A percentile compares a stretch with the other conserved stretches of the same genome.
These are phyloP conservation scores for Candida schatavii DNA, from an alignment of 805 yeast genomes.

Conservation along the genomic window DNA sequence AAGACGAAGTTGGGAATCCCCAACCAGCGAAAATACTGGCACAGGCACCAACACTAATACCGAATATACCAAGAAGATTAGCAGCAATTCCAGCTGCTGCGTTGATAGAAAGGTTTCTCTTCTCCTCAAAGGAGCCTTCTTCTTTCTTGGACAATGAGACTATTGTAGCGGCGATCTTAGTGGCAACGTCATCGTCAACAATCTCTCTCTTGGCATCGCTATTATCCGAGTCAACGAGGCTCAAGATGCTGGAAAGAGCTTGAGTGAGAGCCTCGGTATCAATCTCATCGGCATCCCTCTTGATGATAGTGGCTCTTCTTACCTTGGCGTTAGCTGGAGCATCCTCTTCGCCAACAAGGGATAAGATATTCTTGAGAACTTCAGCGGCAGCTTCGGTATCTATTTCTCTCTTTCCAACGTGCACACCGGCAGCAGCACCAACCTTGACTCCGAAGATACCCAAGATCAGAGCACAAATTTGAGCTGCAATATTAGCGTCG, in stretches of 20 bases:
- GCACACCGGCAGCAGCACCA: conserved; percentile 7
- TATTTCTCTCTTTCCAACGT: conserved; percentile 10
- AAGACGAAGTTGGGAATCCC: conserved; percentile 4
- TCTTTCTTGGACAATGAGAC: background rate
- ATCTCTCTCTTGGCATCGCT: background rate
- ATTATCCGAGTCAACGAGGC: background rate
- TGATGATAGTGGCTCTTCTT: background rate
- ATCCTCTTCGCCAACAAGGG: conserved; percentile 7
- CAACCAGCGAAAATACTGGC: conserved; percentile 1
- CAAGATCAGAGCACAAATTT: conserved; percentile 8
- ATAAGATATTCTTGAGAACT: conserved; percentile 8
- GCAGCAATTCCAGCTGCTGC: conserved; percentile 2
- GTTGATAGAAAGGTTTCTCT: background rate
- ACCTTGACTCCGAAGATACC: conserved; percentile 8
- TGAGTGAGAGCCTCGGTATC: background rate
- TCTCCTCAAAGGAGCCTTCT: background rate
- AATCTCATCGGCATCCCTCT: background rate
- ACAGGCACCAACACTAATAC: background rate
- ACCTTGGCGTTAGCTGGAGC: conserved; percentile 6
- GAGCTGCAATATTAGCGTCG: conserved; percentile 8
- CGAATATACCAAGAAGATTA: conserved; percentile 1
- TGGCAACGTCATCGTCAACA: conserved; percentile 1
- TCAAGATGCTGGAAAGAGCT: background rate
- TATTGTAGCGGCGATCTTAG: conserved; percentile 3
- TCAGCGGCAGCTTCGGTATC: conserved; percentile 8